phyloP scores from a whole-genome alignment of 1,284 basidiomycete species.

The Cryptococcus sp. region DNA sequence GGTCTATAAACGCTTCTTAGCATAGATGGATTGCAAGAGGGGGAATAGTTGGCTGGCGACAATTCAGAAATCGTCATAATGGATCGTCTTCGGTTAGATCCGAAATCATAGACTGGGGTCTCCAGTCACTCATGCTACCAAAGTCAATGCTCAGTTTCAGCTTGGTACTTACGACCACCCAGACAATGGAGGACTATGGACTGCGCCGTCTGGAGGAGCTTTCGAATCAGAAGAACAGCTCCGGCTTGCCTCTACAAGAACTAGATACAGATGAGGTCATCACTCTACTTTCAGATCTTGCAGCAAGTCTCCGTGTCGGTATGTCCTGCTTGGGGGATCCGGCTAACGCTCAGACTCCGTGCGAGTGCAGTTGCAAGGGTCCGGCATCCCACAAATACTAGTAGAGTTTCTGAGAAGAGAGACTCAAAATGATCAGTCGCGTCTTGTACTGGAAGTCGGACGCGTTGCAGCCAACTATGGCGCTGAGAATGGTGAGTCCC shows the following conservation, averaged over 20 bases:
- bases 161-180: too few relatives aligned
- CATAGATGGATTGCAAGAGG: too few relatives aligned
- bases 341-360: neutral
- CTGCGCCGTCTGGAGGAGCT: too few relatives aligned
- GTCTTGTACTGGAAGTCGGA: conserved; percentile 17
- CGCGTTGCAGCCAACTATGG: conserved; percentile 39
- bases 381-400: neutral
- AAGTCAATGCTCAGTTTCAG: too few relatives aligned
- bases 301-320: conserved; percentile 20
- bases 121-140: too few relatives aligned
- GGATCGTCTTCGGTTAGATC: too few relatives aligned
- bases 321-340: conserved; percentile 6
- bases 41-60: too few relatives aligned
- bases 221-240: too few relatives aligned
- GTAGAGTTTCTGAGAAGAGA: neutral
- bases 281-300: conserved; percentile 11
- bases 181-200: too few relatives aligned
- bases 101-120: too few relatives aligned
- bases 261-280: conserved; percentile 2
- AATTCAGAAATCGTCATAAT: too few relatives aligned
- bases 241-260: too few relatives aligned
- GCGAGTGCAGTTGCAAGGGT: neutral
- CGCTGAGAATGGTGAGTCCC: conserved; percentile 29
- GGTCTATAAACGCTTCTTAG: neutral
- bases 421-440: neutral